Conservation (phyloP, 306 rosid species). For the Castanea sativa region DNA sequence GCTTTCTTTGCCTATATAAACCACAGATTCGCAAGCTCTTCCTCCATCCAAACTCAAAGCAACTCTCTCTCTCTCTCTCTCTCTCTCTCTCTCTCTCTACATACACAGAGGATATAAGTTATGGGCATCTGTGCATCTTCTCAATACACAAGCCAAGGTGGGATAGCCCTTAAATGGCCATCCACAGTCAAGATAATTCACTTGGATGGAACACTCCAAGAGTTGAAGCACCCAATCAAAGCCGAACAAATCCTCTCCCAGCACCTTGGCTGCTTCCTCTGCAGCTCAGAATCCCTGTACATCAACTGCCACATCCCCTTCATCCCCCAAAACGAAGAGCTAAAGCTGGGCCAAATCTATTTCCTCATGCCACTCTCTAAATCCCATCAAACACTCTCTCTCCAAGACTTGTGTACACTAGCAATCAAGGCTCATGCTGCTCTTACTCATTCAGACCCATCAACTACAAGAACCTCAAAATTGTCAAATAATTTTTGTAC, state of each 20-base stretch:
- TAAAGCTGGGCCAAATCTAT: slow-evolving; percentile 51
- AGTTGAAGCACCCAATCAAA: slow-evolving; percentile 38
- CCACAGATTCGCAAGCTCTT: neutral
- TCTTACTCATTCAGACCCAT: slow-evolving; percentile 28
- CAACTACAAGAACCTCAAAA: neutral
- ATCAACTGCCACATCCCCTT: slow-evolving; percentile 30
- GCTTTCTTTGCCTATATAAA: slow-evolving; percentile 8
- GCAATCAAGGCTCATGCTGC: slow-evolving; percentile 62
- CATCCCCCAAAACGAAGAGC: slow-evolving; percentile 39
- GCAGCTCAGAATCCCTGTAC: slow-evolving; percentile 53
- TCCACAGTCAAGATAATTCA: slow-evolving; percentile 41
- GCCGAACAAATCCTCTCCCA: slow-evolving; percentile 50
- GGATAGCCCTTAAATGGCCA: slow-evolving; percentile 16
- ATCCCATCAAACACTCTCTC: slow-evolving; percentile 35
- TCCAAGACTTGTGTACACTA: slow-evolving; percentile 46
- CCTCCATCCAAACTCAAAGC: neutral
- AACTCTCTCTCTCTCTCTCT: neutral
- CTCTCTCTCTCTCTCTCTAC: slow-evolving; percentile 1
- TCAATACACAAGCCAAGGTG: slow-evolving; percentile 20
- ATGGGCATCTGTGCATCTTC: slow-evolving; percentile 69
- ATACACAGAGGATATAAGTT: neutral
- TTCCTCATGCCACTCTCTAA: slow-evolving; percentile 50
- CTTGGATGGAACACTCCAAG: slow-evolving; percentile 51
- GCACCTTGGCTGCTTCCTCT: slow-evolving; percentile 51
- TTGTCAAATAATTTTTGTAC: neutral